phyloP scores from a whole-genome alignment of 2,329 filamentous ascomycete genomes.

The Trichocomaceae sp. region DNA sequence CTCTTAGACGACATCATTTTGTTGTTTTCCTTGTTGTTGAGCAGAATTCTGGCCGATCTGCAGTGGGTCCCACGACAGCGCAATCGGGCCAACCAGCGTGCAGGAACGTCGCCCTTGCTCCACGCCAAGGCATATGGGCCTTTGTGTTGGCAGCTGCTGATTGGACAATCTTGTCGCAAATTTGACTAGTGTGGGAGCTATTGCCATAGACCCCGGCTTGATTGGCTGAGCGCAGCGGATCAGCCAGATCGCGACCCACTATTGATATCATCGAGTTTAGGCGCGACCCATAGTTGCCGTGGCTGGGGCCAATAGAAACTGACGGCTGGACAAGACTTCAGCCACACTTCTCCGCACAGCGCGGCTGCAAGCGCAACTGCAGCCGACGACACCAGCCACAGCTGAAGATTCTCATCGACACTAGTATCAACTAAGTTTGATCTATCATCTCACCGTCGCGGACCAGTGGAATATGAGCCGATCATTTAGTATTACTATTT shows the following conservation, averaged over 20 bases:
- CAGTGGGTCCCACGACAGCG: too few species aligned
- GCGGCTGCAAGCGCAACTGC: too few species aligned
- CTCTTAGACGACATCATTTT: background rate
- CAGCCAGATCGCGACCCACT: background rate
- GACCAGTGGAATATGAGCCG: background rate
- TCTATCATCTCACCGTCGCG: too few species aligned
- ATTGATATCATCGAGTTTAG: constrained; percentile 3
- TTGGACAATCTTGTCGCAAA: background rate
- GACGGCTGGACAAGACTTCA: too few species aligned
- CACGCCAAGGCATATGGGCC: background rate
- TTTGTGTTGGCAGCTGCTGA: background rate
- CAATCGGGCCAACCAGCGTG: background rate
- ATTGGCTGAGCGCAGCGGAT: background rate
- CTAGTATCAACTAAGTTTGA: too few species aligned
- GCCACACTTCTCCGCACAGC: too few species aligned
- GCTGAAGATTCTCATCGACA: too few species aligned
- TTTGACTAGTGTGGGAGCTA: background rate
- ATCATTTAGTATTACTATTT: background rate
- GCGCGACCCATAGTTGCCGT: background rate
- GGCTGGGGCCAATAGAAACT: background rate
- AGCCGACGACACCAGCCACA: too few species aligned
- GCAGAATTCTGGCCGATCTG: background rate
- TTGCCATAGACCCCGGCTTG: background rate
- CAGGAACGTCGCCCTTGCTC: background rate
- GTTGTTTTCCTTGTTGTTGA: background rate